A percentile compares a stretch with the other conserved stretches of the same genome.
Evolutionary conservation across 192 early-diverging fungal genomes (phyloP).

Genomic region (Entomortierella chlamydospora): DNA sequence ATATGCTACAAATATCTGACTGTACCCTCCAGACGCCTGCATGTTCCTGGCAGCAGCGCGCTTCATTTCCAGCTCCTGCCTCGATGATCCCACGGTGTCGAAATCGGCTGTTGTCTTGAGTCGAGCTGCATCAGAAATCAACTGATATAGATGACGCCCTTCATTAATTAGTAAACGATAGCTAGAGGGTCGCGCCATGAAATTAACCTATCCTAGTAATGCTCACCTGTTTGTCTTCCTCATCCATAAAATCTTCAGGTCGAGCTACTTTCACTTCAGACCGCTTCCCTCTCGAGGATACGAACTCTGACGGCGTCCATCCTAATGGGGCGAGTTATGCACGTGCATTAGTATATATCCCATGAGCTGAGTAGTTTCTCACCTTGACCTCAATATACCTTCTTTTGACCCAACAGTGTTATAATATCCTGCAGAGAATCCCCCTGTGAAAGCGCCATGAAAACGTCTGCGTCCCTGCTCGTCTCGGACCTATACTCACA

Average conservation of each 20-base stretch:
- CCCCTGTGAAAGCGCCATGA: slow-evolving; percentile 94
- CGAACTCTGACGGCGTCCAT: slow-evolving; percentile 82
- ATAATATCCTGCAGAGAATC: slow-evolving; percentile 94
- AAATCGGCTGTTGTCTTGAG: slow-evolving; percentile 76
- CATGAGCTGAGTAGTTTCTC: too few relatives aligned
- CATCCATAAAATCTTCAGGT: slow-evolving; percentile 97
- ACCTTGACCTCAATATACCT: slow-evolving; percentile 62
- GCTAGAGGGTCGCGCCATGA: neutral
- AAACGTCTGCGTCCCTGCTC: slow-evolving; percentile 82
- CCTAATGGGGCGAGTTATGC: slow-evolving; percentile 54
- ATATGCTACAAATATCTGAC: too few relatives aligned
- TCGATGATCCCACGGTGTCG: slow-evolving; percentile 72
- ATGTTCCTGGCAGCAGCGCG: slow-evolving; percentile 56
- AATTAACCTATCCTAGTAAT: neutral
- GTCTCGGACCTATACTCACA: slow-evolving; percentile 57
- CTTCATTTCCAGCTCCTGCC: slow-evolving; percentile 67
- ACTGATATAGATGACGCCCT: slow-evolving; percentile 39
- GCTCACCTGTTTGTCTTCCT: slow-evolving; percentile 85
- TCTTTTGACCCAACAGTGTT: slow-evolving; percentile 98
- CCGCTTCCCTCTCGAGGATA: slow-evolving; percentile 78
- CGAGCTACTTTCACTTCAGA: slow-evolving; percentile 57
- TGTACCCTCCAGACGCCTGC: slow-evolving; percentile 59
- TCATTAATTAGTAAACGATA: neutral
- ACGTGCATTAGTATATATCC: neutral
- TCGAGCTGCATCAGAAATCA: slow-evolving; percentile 58